Conservation (phyloP, 306 rosid species). For the Erythrophleum fordii region DNA sequence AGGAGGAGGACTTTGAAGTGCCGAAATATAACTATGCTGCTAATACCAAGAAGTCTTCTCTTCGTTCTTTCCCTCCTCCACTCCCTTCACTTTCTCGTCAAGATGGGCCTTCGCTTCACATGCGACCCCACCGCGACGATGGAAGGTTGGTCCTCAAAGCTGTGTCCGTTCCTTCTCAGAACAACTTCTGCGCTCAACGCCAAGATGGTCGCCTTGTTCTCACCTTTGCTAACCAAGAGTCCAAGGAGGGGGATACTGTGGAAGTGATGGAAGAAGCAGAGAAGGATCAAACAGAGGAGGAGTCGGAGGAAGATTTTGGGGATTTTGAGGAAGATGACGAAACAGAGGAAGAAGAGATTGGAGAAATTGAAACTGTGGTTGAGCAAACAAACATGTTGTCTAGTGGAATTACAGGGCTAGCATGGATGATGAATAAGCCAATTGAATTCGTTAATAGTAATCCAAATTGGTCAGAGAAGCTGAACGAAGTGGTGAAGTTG, state of each 20-base stretch:
- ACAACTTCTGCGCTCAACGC: conserved; percentile 60
- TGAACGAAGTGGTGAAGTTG: conserved; percentile 45
- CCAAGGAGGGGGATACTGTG: background rate
- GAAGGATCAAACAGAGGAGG: conserved; percentile 4
- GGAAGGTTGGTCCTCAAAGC: conserved; percentile 72
- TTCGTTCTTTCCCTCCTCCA: conserved; percentile 72
- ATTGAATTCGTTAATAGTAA: conserved; percentile 45
- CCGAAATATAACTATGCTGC: conserved; percentile 28
- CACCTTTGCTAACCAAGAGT: conserved; percentile 41
- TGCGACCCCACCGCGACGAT: conserved; percentile 60
- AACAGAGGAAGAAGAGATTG: conserved; percentile 27
- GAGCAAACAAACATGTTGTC: conserved; percentile 43
- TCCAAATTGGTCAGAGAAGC: conserved; percentile 49
- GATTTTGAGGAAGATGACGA: background rate
- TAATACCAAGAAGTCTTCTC: conserved; percentile 22
- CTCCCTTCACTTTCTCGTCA: conserved; percentile 51
- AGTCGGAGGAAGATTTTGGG: background rate
- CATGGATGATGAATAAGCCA: conserved; percentile 55
- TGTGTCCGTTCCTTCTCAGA: conserved; percentile 50
- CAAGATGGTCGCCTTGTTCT: conserved; percentile 77
- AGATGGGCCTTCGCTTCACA: conserved; percentile 49
- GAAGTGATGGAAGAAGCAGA: conserved; percentile 5
- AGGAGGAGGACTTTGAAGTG: conserved; percentile 36
- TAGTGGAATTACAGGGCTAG: conserved; percentile 48
- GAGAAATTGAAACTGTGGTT: conserved; percentile 18